Evolutionary conservation across 176 grass and related monocot genomes (phyloP), one percentile per base, ranked within the genome.

Genomic region (Saccharum spontaneum): DNA sequence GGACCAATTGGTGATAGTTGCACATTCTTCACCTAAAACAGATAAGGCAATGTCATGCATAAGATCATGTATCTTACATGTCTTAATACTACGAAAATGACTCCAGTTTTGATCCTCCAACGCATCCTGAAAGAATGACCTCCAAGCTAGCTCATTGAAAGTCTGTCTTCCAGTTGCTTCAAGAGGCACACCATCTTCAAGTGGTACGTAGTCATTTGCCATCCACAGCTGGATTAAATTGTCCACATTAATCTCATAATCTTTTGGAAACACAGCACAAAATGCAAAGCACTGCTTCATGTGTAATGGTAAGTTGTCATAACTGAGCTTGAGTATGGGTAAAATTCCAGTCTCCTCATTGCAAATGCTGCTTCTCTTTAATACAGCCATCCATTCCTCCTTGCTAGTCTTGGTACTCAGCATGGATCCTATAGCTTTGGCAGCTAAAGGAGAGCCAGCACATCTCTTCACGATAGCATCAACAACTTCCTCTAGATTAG

Each of bases 231-330:
- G 68, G 38, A 71, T 71, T 0, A 71, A 43, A 13, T 71, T 3
- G 1, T 71, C 68, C 20, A 71, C 38, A 41, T 1, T 11, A 23
- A 71, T 71, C 68, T n/a, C 68, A 71, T 71, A 23, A 23, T 71
- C 67, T 70, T 70, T 70, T 12, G 67, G 67, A 13, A 70, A 70
- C 4, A 70, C 20, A 22, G 67, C 36, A 70, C 67, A 70, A 41
- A 70, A 70, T 20, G 67, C 17, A 6, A 70, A 70, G 67, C 67
- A 70, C 67, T 70, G 67, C 67, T 70, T 70, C 67, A 70, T 70
- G 37, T 70, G 67, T 13, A 20, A 5, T 69, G 67, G 67, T 12
- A 69, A n/a, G 33, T 12, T 40, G 36, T 69, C 67, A 40, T 12
- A 69, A 4, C 67, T 40, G 18, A 69, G 67, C 67, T 69, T 69